Base-by-base conservation (phyloP, 2,329 filamentous ascomycete genomes). In the Diplodia seriata region DNA sequence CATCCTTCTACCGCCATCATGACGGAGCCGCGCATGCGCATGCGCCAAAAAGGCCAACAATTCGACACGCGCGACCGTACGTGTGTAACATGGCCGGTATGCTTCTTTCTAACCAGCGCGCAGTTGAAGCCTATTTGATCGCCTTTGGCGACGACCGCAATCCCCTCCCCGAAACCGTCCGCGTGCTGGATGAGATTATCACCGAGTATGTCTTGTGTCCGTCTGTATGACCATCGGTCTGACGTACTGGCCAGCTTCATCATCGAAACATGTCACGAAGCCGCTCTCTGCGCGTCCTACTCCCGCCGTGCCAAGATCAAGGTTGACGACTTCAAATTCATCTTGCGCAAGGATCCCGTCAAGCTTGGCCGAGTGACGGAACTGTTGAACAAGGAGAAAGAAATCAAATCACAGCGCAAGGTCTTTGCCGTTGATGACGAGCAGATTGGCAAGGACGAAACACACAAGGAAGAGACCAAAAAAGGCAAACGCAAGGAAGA, bases 311-410 rank as follows among this genome's bases (percentile, higher is more conserved):
- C 97, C 75, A 99, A 99, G 82, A 93, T 99, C 81, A 99, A 99
- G 79, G 92, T 97, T 75, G 94, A 97, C 75, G 95, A 99, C 80
- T 97, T 99, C 82, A 93, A 96, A 76, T 99, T 97, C 80, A 93
- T 93, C 49, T 87, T 98, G 73, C 88, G 95, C 38, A 88, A 91
- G 71, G 96, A 98, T 75, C 90, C 91, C 9, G 84, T 87, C 69
- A 96, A 97, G 77, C 84, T 98, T 53, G 95, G 95, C 59, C 89
- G 94, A 74, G 93, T 98, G 66, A 89, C 92, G 77, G 93, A 97
- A 81, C 88, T 97, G 75, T 86, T 97, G 72, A 91, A 92, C 79
- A 94, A 94, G 84, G 93, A 96, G 73, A 90, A 90, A 76, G 89
- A 93, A 76, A 89, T 98, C 70, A 95, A 95, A 77, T 88, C 91